phyloP scores from a whole-genome alignment of 257 asterid genomes.

The Solanum microdontum region DNA sequence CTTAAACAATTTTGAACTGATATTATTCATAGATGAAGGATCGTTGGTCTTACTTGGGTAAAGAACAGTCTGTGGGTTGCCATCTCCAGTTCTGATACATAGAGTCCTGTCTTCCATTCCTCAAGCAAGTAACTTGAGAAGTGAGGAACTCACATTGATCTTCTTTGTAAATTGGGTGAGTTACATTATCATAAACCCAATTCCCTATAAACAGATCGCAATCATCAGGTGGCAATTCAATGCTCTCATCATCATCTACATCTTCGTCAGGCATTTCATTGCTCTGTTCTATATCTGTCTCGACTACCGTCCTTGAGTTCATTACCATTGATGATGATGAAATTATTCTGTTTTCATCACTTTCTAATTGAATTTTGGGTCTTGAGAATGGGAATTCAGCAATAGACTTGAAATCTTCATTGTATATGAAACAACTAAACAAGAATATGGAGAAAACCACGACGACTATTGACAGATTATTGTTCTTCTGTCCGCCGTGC shows the following conservation, averaged over 20 bases:
- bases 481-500: constrained; percentile 25
- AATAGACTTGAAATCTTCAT: constrained; percentile 58
- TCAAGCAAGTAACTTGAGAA: constrained; percentile 21
- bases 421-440: constrained; percentile 77
- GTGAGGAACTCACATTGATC: constrained; percentile 62
- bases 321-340: constrained; percentile 6
- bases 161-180: constrained; percentile 56
- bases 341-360: constrained; percentile 4
- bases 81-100: constrained; percentile 76
- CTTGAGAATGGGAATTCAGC: constrained; percentile 61
- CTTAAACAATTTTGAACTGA: not conserved
- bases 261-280: constrained; percentile 13
- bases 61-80: constrained; percentile 77
- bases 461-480: constrained; percentile 33
- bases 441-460: constrained; percentile 49
- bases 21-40: too few relatives aligned
- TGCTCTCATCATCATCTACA: not conserved
- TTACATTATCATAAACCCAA: constrained; percentile 56
- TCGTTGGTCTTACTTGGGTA: constrained; percentile 40
- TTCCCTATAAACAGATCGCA: constrained; percentile 61
- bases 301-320: constrained; percentile 10
- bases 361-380: not conserved
- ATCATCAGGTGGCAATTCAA: constrained; percentile 43
- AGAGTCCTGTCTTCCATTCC: constrained; percentile 60
- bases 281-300: constrained; percentile 18